A percentile compares a stretch with the other conserved stretches of the same genome.
Conservation (phyloP, 2,329 filamentous ascomycete genomes). For the Phialocephala subalpina region DNA sequence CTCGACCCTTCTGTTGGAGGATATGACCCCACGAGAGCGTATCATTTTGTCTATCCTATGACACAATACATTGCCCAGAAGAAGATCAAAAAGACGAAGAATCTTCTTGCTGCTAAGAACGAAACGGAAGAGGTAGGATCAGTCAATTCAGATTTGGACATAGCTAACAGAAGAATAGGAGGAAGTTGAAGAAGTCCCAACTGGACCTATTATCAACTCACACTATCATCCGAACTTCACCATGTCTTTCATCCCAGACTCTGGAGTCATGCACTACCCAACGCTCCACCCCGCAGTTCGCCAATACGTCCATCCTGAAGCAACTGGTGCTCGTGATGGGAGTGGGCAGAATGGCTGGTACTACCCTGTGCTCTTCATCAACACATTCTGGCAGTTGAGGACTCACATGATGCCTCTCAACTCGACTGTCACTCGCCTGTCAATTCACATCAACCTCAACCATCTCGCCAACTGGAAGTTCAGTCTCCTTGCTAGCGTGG, state of each 20-base stretch:
- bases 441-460: conserved; percentile 83
- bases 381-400: conserved; percentile 96
- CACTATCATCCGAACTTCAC: conserved; percentile 98
- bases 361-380: conserved; percentile 87
- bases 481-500: conserved; percentile 81
- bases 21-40: conserved; percentile 80
- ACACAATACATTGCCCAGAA: conserved; percentile 93
- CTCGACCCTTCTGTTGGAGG: conserved; percentile 77
- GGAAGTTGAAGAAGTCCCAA: conserved; percentile 56
- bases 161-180: conserved; percentile 57
- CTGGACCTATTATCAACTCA: conserved; percentile 76
- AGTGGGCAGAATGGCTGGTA: conserved; percentile 94
- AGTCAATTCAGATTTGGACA: conserved; percentile 43
- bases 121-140: conserved; percentile 56
- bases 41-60: conserved; percentile 84
- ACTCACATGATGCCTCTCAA: conserved; percentile 93
- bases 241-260: conserved; percentile 83
- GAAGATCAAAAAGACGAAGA: conserved; percentile 87
- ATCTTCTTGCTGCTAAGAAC: conserved; percentile 68
- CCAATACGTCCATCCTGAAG: conserved; percentile 81
- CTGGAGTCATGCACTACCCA: conserved; percentile 73
- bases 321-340: conserved; percentile 81
- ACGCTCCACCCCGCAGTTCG: conserved; percentile 76
- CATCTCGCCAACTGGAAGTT: conserved; percentile 92
- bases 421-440: conserved; percentile 82